Evolutionary conservation across 1,139 yeast species (phyloP), one percentile per base, ranked within the genome.

Genomic region (Yamadazyma atlantica): DNA sequence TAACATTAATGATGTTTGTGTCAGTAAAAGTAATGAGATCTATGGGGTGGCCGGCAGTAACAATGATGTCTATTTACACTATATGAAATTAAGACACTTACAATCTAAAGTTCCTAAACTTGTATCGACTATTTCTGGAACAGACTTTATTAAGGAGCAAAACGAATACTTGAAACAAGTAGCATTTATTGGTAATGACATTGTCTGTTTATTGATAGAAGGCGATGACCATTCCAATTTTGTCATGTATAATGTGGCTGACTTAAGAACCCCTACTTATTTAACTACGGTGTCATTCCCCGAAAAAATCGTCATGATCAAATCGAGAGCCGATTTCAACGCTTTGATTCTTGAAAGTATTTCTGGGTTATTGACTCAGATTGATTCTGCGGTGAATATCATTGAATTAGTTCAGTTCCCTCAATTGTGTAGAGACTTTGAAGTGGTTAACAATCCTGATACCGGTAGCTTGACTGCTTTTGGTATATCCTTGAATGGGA

Each of bases 401-500:
- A 49, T 39, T 1, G 53, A 54, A 28, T 49, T 82, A 5, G 57
- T 77, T 2, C 66, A 69, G 43, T 80, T 87, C 49, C 94, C 94
- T 1, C 85, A 79, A 51, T 62, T 85, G 29, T 86, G 90, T 51
- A 75, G 74, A 39, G 84, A 82, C 40, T 75, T 80, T 48, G 78
- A 78, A 51, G 73, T 80, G 7, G 66, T 72, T 18, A 48, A 58
- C 14, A 58, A 62, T 4, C 48, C 40, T 4, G 61, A 54, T 30
- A 62, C 57, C 24, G 57, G 62, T 2, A 57, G 57, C 14, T 46
- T 56, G 22, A 64, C 75, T 32, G 82, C 82, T 0, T 84, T 86
- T 57, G 96, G 96, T 38, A 61, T 88, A 22, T 75, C 92, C 0
- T 61, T 75, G 5, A 79, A 73, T 48, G 97, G 97, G 40, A 85